These are phyloP conservation scores for Fusarium sp. DNA, from an alignment of 2,329 filamentous ascomycete genomes.

Conservation along the genomic window DNA sequence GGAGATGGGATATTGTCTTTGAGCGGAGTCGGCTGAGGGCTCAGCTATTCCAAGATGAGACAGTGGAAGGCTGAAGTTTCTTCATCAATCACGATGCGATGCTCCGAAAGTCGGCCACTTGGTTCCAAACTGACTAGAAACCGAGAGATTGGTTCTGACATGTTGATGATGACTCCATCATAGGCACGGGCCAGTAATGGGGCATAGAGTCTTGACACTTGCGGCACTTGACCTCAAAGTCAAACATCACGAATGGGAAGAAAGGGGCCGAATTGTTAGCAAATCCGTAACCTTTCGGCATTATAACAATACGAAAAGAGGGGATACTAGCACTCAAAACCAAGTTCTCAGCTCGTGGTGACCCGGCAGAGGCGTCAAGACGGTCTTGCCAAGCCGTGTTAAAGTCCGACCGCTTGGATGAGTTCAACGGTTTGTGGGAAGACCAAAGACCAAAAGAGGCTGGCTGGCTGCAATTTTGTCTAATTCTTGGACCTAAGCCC, in stretches of 20 bases:
- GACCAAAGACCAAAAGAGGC: not conserved
- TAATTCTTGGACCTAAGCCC: conserved; percentile 11
- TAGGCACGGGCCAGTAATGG: conserved; percentile 21
- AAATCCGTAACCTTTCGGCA: conserved; percentile 4
- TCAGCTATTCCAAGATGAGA: conserved; percentile 3
- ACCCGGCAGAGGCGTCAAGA: conserved; percentile 25
- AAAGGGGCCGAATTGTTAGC: not conserved
- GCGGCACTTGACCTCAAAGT: conserved; percentile 11
- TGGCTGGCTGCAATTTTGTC: conserved; percentile 1
- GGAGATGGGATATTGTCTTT: conserved; percentile 6
- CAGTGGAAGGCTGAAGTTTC: not conserved
- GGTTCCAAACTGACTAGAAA: not conserved
- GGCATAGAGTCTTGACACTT: not conserved
- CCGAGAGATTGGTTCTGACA: conserved; percentile 30
- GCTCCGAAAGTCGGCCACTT: not conserved
- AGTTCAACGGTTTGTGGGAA: conserved; percentile 27
- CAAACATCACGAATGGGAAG: not conserved
- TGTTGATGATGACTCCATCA: conserved; percentile 2
- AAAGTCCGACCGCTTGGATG: conserved; percentile 32
- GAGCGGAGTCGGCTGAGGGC: not conserved
- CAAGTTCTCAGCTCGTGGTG: conserved; percentile 26
- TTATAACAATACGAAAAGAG: not conserved
- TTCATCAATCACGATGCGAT: not conserved
- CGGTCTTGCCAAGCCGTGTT: conserved; percentile 14
- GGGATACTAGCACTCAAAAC: conserved; percentile 13